phyloP scores from a whole-genome alignment of 257 asterid genomes.

The Lantana camara region DNA sequence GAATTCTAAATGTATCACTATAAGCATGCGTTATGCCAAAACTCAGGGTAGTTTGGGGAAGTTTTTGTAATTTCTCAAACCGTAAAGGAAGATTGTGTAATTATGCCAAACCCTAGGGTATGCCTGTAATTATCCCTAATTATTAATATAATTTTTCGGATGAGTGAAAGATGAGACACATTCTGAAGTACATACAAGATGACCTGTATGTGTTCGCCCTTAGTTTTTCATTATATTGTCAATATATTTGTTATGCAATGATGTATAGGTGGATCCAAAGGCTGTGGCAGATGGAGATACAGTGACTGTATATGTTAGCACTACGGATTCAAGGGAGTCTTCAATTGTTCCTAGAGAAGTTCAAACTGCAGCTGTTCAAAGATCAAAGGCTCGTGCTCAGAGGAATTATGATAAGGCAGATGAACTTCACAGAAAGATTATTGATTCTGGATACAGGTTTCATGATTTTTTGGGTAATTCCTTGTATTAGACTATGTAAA shows the following conservation, averaged over 20 bases:
- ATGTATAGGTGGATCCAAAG: constrained; percentile 70
- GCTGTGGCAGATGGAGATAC: constrained; percentile 99
- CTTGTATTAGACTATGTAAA: background rate
- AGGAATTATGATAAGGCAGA: constrained; percentile 71
- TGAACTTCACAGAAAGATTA: constrained; percentile 66
- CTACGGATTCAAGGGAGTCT: constrained; percentile 65
- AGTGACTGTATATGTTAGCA: constrained; percentile 70
- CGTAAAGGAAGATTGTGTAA: too few relatives aligned
- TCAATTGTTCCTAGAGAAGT: constrained; percentile 67
- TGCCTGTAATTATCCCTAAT: too few relatives aligned
- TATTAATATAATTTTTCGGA: too few relatives aligned
- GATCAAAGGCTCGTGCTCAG: constrained; percentile 68
- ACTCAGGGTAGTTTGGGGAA: too few relatives aligned
- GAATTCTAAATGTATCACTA: too few relatives aligned
- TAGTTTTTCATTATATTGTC: background rate
- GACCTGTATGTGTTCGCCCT: too few relatives aligned
- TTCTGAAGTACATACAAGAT: too few relatives aligned
- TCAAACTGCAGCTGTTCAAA: constrained; percentile 54
- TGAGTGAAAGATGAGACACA: too few relatives aligned
- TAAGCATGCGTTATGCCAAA: too few relatives aligned
- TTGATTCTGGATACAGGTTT: constrained; percentile 81
- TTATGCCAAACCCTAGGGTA: too few relatives aligned
- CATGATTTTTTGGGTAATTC: background rate
- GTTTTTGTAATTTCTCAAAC: too few relatives aligned
- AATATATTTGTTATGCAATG: background rate